A percentile compares a stretch with the other conserved stretches of the same genome.
Conservation (phyloP, 108 stramenopile genomes). For the Conticribra guillardii region DNA sequence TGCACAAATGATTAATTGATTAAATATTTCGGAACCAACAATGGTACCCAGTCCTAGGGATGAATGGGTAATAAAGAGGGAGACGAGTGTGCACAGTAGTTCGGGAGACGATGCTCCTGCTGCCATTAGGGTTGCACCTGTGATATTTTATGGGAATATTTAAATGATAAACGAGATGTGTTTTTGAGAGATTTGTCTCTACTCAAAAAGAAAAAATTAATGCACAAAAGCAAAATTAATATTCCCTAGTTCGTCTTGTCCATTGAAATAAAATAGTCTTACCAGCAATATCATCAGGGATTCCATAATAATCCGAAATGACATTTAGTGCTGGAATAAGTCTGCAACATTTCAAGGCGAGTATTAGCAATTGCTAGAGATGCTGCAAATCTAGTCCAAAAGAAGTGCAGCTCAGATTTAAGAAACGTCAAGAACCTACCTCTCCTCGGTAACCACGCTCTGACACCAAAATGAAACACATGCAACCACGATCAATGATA, state of each 20-base stretch:
- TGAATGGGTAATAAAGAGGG: slow-evolving; percentile 84
- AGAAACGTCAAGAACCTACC: slow-evolving; percentile 13
- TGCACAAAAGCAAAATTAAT: too few species aligned
- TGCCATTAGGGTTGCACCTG: slow-evolving; percentile 82
- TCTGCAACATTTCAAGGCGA: too few species aligned
- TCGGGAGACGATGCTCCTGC: slow-evolving; percentile 84
- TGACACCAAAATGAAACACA: slow-evolving; percentile 70
- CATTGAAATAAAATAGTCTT: not conserved
- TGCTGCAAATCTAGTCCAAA: too few species aligned
- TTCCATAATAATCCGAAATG: slow-evolving; percentile 65
- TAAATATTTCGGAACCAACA: slow-evolving; percentile 75
- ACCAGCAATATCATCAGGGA: slow-evolving; percentile 80
- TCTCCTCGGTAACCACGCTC: slow-evolving; percentile 76
- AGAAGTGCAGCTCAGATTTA: too few species aligned
- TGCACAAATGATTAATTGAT: slow-evolving; percentile 86
- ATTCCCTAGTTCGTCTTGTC: too few species aligned
- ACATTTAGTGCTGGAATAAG: slow-evolving; percentile 86
- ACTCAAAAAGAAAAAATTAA: too few species aligned
- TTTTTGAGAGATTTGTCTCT: too few species aligned
- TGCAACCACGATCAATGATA: slow-evolving; percentile 39
- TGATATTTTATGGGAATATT: too few species aligned
- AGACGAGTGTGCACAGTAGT: slow-evolving; percentile 65
- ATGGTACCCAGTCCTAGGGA: slow-evolving; percentile 83
- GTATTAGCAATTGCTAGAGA: too few species aligned
- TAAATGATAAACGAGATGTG: not conserved